Evolutionary conservation across 225 moss, liverwort and hornwort genomes (phyloP), one percentile per base, ranked within the genome.

Genomic region (Thuidium tamariscinum): DNA sequence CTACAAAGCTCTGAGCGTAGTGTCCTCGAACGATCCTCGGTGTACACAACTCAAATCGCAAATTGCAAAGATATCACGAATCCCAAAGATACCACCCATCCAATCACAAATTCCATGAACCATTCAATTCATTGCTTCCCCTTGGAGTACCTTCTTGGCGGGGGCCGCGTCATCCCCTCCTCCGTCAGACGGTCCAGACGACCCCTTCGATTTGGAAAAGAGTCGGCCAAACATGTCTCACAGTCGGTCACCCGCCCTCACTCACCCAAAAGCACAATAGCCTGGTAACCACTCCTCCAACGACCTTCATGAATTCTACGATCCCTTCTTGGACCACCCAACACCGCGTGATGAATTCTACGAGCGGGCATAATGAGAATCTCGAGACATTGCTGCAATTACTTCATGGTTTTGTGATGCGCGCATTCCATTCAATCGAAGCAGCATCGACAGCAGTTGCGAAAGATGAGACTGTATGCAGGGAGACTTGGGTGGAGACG

Each of bases 121-220:
- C 77, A n/a, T n/a, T n/a, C n/a, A 16, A 36, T 32, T 14, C 20
- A 14, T 41, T 8, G 2, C 26, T 77, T 56, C 56, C 39, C 17
- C 37, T 39, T 7, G 39, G 17, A 13, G 60, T 85, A 85, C 94
- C 93, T 93, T 93, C 36, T 84, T 89, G 51, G 67, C 12, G 1
- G 84, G 65, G 13, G 86, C 48, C 11, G 48, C 39, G 7, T 87
- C 88, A 61, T 83, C 83, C 27, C 64, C 61, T 39, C 65, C 66
- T 39, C 32, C 71, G 2, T 79, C 90, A 16, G 79, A 52, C 16
- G 87, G 16, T 46, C 51, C 84, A 21, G 91, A 76, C 16, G 89
- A 51, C 34, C 92, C 91, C 85, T 89, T 91, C 21, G 89, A 87
- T 48, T 92, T 89, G 81, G 95, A 96, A 86, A 96, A 96, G n/a